Conservation (phyloP, 805 yeast species). For the Yamadazyma olivae region DNA sequence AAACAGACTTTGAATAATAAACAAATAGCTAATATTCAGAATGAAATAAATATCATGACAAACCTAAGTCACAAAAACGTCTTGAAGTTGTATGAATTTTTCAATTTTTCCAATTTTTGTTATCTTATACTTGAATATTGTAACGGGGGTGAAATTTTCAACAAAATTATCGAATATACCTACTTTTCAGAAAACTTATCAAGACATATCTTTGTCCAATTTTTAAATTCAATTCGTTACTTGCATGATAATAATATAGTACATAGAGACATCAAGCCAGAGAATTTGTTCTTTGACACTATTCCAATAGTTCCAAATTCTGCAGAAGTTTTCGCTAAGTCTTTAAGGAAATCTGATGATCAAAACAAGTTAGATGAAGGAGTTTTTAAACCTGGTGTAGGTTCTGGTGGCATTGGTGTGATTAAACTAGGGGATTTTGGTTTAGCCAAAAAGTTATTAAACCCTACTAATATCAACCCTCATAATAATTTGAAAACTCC, state of each 20-base stretch:
- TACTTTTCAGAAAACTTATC: slow-evolving; percentile 72
- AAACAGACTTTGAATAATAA: slow-evolving; percentile 52
- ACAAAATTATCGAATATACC: slow-evolving; percentile 73
- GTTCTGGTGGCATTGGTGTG: slow-evolving; percentile 63
- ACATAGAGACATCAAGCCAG: slow-evolving; percentile 83
- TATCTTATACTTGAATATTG: slow-evolving; percentile 66
- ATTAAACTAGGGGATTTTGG: slow-evolving; percentile 73
- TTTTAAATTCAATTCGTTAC: slow-evolving; percentile 66
- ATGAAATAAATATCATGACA: slow-evolving; percentile 74
- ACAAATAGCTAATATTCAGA: slow-evolving; percentile 56
- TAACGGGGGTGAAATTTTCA: slow-evolving; percentile 79
- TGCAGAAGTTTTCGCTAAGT: slow-evolving; percentile 23
- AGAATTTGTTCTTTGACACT: slow-evolving; percentile 64
- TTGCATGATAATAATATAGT: slow-evolving; percentile 67
- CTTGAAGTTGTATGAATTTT: slow-evolving; percentile 50
- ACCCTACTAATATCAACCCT: slow-evolving; percentile 12
- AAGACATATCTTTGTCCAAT: slow-evolving; percentile 69
- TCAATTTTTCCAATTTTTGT: slow-evolving; percentile 52
- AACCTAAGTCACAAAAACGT: slow-evolving; percentile 61
- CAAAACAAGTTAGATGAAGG: slow-evolving; percentile 63
- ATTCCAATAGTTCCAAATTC: slow-evolving; percentile 42
- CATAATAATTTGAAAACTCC: slow-evolving; percentile 54
- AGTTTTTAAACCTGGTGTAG: slow-evolving; percentile 45
- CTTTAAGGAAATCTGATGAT: slow-evolving; percentile 53
- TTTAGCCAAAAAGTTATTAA: slow-evolving; percentile 52